Conservation (phyloP, 2,329 filamentous ascomycete species). For the Fusarium sp. region DNA sequence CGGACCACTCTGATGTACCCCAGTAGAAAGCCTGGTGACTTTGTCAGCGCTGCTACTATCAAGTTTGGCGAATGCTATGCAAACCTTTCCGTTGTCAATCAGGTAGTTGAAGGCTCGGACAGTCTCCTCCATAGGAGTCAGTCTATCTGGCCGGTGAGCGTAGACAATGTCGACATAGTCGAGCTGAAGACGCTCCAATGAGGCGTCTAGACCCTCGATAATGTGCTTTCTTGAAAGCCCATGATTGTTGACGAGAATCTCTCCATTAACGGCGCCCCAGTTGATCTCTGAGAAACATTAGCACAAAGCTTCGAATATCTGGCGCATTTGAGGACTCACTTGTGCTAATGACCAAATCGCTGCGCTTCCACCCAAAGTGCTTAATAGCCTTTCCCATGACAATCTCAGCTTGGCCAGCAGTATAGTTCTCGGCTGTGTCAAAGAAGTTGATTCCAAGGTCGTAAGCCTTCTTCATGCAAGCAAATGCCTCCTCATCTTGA, state of each 20-base stretch:
- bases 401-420: conserved; percentile 69
- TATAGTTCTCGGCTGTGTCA: conserved; percentile 69
- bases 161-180: conserved; percentile 75
- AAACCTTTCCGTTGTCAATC: conserved; percentile 69
- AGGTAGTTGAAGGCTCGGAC: conserved; percentile 77
- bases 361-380: conserved; percentile 68
- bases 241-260: conserved; percentile 71
- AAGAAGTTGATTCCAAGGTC: conserved; percentile 72
- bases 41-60: neutral
- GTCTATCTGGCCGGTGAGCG: conserved; percentile 73
- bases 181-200: conserved; percentile 65
- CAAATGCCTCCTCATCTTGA: conserved; percentile 68
- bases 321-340: conserved; percentile 47
- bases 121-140: conserved; percentile 76
- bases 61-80: accelerated
- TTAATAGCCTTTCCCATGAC: conserved; percentile 72
- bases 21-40: conserved; percentile 67
- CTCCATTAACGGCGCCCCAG: conserved; percentile 70
- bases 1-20: conserved; percentile 70
- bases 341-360: conserved; percentile 68
- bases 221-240: conserved; percentile 76
- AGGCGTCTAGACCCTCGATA: conserved; percentile 63
- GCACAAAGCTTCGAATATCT: neutral
- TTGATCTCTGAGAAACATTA: conserved; percentile 60
- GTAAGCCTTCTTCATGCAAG: conserved; percentile 70